phyloP scores from a whole-genome alignment of 768 basidiomycete genomes.

The Tricholomella constricta region DNA sequence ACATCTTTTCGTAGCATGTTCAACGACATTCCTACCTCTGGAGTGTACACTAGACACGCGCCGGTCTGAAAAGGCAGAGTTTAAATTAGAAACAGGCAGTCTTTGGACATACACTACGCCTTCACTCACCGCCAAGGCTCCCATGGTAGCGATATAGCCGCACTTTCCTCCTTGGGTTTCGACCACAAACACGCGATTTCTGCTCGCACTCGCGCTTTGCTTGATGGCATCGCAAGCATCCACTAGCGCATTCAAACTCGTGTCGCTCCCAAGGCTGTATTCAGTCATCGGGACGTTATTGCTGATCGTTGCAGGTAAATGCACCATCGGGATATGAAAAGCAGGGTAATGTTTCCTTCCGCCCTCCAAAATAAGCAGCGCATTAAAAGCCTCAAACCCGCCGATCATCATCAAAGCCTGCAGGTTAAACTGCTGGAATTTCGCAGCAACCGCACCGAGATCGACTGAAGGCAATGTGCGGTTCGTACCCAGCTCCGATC shows the following conservation, averaged over 20 bases:
- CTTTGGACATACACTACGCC: neutral
- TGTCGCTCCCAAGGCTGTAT: slow-evolving; percentile 93
- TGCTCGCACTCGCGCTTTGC: slow-evolving; percentile 94
- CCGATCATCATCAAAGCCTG: slow-evolving; percentile 88
- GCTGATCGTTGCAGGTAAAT: slow-evolving; percentile 94
- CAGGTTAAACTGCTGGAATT: slow-evolving; percentile 84
- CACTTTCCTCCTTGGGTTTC: slow-evolving; percentile 98
- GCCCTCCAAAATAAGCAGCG: slow-evolving; percentile 76
- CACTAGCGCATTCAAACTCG: slow-evolving; percentile 95
- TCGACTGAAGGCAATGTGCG: slow-evolving; percentile 84
- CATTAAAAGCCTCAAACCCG: slow-evolving; percentile 92
- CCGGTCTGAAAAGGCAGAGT: slow-evolving; percentile 69
- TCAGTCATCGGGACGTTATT: slow-evolving; percentile 99
- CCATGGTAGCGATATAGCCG: slow-evolving; percentile 94
- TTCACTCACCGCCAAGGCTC: slow-evolving; percentile 84
- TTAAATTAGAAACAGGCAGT: too few species aligned
- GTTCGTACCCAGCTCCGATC: slow-evolving; percentile 97
- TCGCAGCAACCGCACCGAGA: slow-evolving; percentile 85
- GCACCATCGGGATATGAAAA: slow-evolving; percentile 94
- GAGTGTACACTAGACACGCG: slow-evolving; percentile 91
- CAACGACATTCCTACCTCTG: slow-evolving; percentile 86
- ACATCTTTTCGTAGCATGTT: slow-evolving; percentile 83
- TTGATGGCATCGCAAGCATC: slow-evolving; percentile 98
- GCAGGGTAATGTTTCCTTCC: slow-evolving; percentile 83
- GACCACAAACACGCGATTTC: slow-evolving; percentile 96